These are phyloP conservation scores for Luvunga scandens DNA, from an alignment of 345 rosid species.

Conservation along the genomic window DNA sequence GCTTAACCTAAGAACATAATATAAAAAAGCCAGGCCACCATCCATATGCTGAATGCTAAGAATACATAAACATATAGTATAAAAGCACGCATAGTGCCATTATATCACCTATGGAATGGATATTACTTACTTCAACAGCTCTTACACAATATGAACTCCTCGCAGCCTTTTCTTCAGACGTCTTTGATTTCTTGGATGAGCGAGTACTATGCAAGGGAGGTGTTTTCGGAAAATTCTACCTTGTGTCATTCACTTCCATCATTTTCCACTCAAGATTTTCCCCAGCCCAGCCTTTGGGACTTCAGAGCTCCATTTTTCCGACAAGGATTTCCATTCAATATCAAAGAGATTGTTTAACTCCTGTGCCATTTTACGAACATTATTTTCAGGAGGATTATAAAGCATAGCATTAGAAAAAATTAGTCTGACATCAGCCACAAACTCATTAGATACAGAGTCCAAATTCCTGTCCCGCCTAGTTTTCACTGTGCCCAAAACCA, in stretches of 20 bases:
- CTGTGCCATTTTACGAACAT: constrained; percentile 52
- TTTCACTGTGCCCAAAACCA: constrained; percentile 85
- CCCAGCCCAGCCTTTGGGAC: constrained; percentile 19
- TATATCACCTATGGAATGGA: background rate
- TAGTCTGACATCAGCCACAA: constrained; percentile 76
- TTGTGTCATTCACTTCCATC: constrained; percentile 28
- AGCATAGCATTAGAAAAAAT: constrained; percentile 75
- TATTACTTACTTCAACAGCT: constrained; percentile 35
- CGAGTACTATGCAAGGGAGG: constrained; percentile 27
- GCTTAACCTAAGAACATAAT: constrained; percentile 33
- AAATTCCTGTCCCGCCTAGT: constrained; percentile 46
- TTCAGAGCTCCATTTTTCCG: constrained; percentile 40
- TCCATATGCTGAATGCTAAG: background rate
- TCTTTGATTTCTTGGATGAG: constrained; percentile 33
- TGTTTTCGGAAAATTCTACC: constrained; percentile 33
- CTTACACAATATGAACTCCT: constrained; percentile 24
- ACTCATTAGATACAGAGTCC: constrained; percentile 51
- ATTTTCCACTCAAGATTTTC: constrained; percentile 16
- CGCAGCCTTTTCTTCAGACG: constrained; percentile 21
- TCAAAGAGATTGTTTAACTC: constrained; percentile 49
- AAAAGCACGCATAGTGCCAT: background rate
- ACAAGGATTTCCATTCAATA: constrained; percentile 57
- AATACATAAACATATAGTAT: background rate
- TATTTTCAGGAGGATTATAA: constrained; percentile 71
- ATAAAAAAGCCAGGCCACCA: background rate